Conservation (phyloP, 192 early-diverging fungal species). For the Entomortierella parvispora region DNA sequence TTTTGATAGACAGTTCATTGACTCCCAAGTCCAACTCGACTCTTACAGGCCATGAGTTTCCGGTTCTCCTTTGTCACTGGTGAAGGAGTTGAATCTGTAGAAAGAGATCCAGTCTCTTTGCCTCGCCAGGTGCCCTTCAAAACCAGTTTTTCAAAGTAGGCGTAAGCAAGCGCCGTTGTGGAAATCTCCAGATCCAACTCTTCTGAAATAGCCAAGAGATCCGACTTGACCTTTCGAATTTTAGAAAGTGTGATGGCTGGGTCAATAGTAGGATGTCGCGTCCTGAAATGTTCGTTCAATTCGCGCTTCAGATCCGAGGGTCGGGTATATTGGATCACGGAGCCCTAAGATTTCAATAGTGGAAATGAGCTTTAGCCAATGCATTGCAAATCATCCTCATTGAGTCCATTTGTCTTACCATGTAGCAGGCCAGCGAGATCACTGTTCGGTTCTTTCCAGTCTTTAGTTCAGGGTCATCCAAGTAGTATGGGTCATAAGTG, state of each 20-base stretch:
- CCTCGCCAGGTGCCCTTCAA: slow-evolving; percentile 68
- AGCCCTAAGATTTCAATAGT: slow-evolving; percentile 70
- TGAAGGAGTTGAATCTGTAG: slow-evolving; percentile 19
- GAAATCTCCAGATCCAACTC: slow-evolving; percentile 88
- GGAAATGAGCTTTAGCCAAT: too few species aligned
- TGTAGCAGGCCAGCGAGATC: slow-evolving; percentile 81
- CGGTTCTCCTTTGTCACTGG: slow-evolving; percentile 39
- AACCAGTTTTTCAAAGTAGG: slow-evolving; percentile 96
- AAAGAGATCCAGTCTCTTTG: slow-evolving; percentile 13
- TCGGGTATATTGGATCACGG: slow-evolving; percentile 84
- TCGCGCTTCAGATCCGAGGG: slow-evolving; percentile 89
- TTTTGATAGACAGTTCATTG: too few species aligned
- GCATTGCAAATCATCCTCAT: too few species aligned
- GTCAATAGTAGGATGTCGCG: slow-evolving; percentile 84
- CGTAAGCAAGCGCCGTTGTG: slow-evolving; percentile 88
- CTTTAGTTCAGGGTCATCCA: slow-evolving; percentile 90
- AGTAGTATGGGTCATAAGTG: slow-evolving; percentile 81
- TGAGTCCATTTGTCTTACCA: too few species aligned
- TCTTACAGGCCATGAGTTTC: slow-evolving; percentile 33
- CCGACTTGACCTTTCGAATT: slow-evolving; percentile 83
- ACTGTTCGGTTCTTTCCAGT: slow-evolving; percentile 80
- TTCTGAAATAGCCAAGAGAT: slow-evolving; percentile 74
- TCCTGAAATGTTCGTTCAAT: slow-evolving; percentile 86
- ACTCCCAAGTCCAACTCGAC: not conserved
- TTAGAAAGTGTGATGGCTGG: slow-evolving; percentile 85